Evolutionary conservation across 176 grass and related monocot species (phyloP).

Genomic region (Thalia dealbata): DNA sequence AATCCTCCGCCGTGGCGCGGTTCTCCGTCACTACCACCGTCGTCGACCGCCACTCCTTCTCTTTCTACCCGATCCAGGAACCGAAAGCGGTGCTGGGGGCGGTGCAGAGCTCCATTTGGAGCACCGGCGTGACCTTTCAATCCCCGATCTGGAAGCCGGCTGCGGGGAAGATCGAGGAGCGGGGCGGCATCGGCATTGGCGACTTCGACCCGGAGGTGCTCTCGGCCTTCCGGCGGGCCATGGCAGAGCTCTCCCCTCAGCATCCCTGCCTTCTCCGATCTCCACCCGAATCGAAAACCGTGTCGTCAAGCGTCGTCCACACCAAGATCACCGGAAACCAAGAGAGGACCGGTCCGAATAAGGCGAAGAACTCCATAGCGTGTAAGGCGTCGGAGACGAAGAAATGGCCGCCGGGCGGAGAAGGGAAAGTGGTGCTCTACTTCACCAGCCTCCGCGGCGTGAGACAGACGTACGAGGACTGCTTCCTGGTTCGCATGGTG

Average conservation of each 20-base stretch:
- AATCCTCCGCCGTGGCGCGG: slow-evolving; percentile 28
- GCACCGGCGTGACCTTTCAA: slow-evolving; percentile 31
- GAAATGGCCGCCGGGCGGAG: neutral
- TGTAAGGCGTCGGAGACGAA: neutral
- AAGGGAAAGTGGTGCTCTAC: slow-evolving; percentile 58
- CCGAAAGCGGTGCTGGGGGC: neutral
- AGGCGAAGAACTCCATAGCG: neutral
- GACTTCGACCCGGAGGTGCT: slow-evolving; percentile 38
- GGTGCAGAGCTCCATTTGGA: slow-evolving; percentile 25
- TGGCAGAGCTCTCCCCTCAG: slow-evolving; percentile 33
- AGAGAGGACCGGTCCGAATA: neutral
- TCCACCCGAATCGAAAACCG: neutral
- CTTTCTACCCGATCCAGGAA: slow-evolving; percentile 33
- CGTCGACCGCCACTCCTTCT: slow-evolving; percentile 72
- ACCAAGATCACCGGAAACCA: neutral
- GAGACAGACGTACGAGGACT: slow-evolving; percentile 72
- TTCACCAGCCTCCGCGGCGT: slow-evolving; percentile 89
- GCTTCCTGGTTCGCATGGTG: slow-evolving; percentile 50
- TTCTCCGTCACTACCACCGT: slow-evolving; percentile 21
- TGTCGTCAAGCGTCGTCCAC: neutral
- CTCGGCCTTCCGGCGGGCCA: slow-evolving; percentile 27
- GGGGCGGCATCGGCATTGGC: slow-evolving; percentile 2
- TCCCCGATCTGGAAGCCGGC: neutral
- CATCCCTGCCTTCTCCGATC: slow-evolving; percentile 27
- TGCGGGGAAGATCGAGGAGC: neutral